Evolutionary conservation across 2,329 filamentous ascomycete species (phyloP).

Genomic region (Colletotrichum lupini): DNA sequence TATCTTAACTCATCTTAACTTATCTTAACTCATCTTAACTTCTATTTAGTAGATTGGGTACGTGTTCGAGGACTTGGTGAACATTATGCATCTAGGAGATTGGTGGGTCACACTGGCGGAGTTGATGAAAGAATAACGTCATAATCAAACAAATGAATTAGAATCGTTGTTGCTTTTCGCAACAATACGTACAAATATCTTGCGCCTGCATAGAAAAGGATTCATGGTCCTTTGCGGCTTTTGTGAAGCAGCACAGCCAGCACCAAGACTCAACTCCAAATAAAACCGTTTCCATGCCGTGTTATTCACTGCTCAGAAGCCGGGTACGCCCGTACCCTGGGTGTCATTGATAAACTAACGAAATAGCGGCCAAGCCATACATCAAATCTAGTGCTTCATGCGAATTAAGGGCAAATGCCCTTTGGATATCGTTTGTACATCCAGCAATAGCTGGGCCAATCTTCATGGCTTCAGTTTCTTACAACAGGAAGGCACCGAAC

Average conservation of each 20-base stretch:
- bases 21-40: too few species aligned
- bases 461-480: slow-evolving; percentile 36
- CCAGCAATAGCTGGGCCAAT: slow-evolving; percentile 14
- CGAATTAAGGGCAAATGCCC: slow-evolving; percentile 17
- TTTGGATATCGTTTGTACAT: slow-evolving; percentile 32
- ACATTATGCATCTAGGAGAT: background rate
- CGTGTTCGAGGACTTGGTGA: background rate
- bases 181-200: slow-evolving; percentile 22
- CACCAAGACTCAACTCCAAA: background rate
- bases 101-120: too few species aligned
- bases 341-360: slow-evolving; percentile 19
- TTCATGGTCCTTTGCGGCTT: background rate
- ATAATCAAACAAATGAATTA: slow-evolving; percentile 20
- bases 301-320: slow-evolving; percentile 15
- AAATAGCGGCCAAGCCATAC: slow-evolving; percentile 12
- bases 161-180: slow-evolving; percentile 11
- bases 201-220: slow-evolving; percentile 18
- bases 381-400: slow-evolving; percentile 32
- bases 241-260: background rate
- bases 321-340: slow-evolving; percentile 10
- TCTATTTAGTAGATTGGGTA: background rate
- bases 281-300: background rate
- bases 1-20: too few species aligned
- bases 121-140: background rate
- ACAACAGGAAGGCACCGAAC: slow-evolving; percentile 53